Evolutionary conservation across 2,329 filamentous ascomycete genomes (phyloP), one percentile per base, ranked within the genome.

Genomic region (Colletotrichum lindemuthianum): DNA sequence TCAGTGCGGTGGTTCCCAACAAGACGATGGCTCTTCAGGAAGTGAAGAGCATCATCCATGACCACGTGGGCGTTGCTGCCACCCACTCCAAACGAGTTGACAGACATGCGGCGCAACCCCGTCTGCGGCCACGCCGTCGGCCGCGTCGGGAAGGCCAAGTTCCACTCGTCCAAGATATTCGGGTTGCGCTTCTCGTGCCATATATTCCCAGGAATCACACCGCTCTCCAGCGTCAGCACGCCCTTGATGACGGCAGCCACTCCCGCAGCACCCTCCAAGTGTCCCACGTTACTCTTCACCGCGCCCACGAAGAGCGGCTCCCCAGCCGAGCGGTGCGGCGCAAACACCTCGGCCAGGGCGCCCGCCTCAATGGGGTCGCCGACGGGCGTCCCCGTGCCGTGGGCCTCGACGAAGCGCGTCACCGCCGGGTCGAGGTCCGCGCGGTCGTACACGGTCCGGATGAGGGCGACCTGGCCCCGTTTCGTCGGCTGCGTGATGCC

Each of bases 301-400:
- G 67, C 66, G n/a, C 68, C 68, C 37, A 69, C 52, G 16, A 58
- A 69, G 33, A 69, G 53, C 6, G 66, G 83, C 1, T 76, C 74
- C 2, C 76, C 72, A 0, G 47, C 39, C 8, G 77, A 76, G 9
- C 80, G 76, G 4, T 76, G 75, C 13, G 71, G 60, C 6, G 77
- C 75, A 36, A 84, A 79, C 1, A 82, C 77, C 8, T 76, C 75
- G 34, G 78, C 72, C 43, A 87, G 78, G 3, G 82, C 84, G 13
- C 72, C 74, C 1, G 82, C 81, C 63, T 88, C 86, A 15, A 83
- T 80, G 0, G 84, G 84, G 60, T 88, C 86, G 2, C 86, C 86
- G 3, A 81, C 81, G 33, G 77, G 77, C 15, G 86, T 88, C 7
- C 85, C 85, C 0, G 86, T 87, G 13, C 84, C 85, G 6, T 85